These are phyloP conservation scores for Rhizopus delemar DNA, from an alignment of 371 early-diverging fungal genomes.

Conservation along the genomic window DNA sequence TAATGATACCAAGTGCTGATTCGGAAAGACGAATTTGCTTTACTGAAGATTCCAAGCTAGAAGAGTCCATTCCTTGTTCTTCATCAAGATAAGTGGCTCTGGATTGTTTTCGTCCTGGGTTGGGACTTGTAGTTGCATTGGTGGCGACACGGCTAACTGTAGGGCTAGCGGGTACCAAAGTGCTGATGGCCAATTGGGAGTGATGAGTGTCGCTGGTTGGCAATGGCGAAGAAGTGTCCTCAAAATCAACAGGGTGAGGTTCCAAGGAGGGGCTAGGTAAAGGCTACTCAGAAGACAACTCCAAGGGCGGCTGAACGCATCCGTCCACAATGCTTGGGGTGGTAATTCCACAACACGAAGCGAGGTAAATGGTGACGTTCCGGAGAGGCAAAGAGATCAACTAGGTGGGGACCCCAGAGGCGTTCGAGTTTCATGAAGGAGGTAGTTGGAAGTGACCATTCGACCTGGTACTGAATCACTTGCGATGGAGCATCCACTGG, in stretches of 20 bases:
- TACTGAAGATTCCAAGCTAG: conserved; percentile 1
- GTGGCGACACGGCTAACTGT: conserved; percentile 5
- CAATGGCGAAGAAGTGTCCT: not conserved
- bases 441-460: too few species aligned
- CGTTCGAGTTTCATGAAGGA: too few species aligned
- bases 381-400: too few species aligned
- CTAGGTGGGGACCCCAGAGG: too few species aligned
- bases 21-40: too few species aligned
- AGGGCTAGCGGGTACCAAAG: conserved; percentile 20
- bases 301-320: conserved; percentile 1
- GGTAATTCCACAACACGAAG: too few species aligned
- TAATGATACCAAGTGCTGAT: too few species aligned
- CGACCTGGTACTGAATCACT: too few species aligned
- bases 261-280: conserved; percentile 1
- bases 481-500: too few species aligned
- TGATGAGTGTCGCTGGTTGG: conserved; percentile 21
- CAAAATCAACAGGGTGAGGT: not conserved
- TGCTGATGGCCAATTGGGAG: conserved; percentile 28
- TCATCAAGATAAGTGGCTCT: not conserved
- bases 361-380: too few species aligned
- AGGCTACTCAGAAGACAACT: not conserved
- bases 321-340: too few species aligned
- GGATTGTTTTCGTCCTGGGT: not conserved
- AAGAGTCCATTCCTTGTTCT: not conserved
- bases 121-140: not conserved